These are phyloP conservation scores for Ganoderma boninense DNA, from an alignment of 1,284 basidiomycete genomes.

Conservation along the genomic window DNA sequence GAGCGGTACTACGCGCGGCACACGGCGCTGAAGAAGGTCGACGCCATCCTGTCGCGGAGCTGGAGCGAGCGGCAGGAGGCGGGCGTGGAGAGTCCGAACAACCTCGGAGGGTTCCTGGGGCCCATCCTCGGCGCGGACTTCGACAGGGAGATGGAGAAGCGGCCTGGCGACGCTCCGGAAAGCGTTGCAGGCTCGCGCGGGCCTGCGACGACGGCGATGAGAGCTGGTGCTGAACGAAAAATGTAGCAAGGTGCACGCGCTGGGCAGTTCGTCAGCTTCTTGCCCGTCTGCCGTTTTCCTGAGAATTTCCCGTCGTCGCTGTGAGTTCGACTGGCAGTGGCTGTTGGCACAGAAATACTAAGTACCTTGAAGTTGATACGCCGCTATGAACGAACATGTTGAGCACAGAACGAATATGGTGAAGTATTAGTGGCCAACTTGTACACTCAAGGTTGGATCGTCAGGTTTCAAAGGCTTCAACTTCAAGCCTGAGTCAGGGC, in stretches of 20 bases:
- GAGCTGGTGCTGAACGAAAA: conserved; percentile 32
- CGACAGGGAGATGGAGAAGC: conserved; percentile 2
- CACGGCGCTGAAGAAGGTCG: conserved; percentile 42
- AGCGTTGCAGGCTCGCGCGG: conserved; percentile 10
- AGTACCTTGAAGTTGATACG: too few species aligned
- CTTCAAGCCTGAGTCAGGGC: too few species aligned
- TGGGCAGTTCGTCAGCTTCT: too few species aligned
- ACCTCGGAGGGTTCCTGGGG: conserved; percentile 16
- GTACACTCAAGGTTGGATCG: too few species aligned
- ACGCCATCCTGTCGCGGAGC: conserved; percentile 43
- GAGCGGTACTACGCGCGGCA: conserved; percentile 39
- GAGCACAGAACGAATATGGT: too few species aligned
- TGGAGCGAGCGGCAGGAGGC: conserved; percentile 38
- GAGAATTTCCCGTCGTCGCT: too few species aligned
- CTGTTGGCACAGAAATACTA: too few species aligned
- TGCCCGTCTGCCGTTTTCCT: too few species aligned
- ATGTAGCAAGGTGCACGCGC: neutral
- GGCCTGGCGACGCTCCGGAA: neutral
- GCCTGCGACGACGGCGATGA: conserved; percentile 18
- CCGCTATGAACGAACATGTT: too few species aligned
- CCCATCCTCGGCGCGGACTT: neutral
- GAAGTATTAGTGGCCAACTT: too few species aligned
- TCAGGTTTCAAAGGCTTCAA: too few species aligned
- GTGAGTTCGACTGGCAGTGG: too few species aligned
- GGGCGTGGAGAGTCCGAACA: conserved; percentile 24